phyloP scores from a whole-genome alignment of 176 grass and related monocot genomes.

The Pontederia crassipes region DNA sequence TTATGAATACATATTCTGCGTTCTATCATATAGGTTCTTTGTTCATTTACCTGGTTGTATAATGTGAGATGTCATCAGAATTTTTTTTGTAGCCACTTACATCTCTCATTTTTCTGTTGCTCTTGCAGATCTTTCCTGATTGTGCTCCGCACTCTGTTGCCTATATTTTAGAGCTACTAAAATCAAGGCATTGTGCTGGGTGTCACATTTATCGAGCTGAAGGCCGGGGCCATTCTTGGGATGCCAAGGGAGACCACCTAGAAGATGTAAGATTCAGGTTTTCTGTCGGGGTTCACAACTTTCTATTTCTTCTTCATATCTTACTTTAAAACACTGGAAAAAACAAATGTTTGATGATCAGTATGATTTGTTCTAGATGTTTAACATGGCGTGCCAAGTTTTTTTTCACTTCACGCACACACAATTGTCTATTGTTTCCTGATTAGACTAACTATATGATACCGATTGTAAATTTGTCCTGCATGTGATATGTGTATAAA shows the following conservation, averaged over 20 bases:
- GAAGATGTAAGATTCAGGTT: constrained; percentile 31
- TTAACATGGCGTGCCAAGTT: too few relatives aligned
- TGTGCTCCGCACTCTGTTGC: constrained; percentile 66
- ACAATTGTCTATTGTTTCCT: too few relatives aligned
- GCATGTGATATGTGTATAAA: too few relatives aligned
- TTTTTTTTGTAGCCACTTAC: not conserved
- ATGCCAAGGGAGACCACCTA: constrained; percentile 41
- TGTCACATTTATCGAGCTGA: constrained; percentile 77
- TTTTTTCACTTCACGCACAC: too few relatives aligned
- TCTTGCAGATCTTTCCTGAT: constrained; percentile 59
- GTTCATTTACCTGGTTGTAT: too few relatives aligned
- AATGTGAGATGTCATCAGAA: too few relatives aligned
- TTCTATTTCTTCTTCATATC: not conserved
- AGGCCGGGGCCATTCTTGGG: constrained; percentile 50
- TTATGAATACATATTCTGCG: too few relatives aligned
- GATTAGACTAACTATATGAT: too few relatives aligned
- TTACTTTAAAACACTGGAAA: not conserved
- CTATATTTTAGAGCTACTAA: constrained; percentile 59
- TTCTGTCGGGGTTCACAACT: not conserved
- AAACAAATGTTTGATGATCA: not conserved
- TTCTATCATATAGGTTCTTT: too few relatives aligned
- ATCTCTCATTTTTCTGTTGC: constrained; percentile 19
- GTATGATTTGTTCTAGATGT: not conserved
- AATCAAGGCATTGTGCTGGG: constrained; percentile 26
- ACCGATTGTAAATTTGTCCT: too few relatives aligned